These are phyloP conservation scores for Monascus ruber DNA, from an alignment of 2,329 filamentous ascomycete species.

Conservation along the genomic window DNA sequence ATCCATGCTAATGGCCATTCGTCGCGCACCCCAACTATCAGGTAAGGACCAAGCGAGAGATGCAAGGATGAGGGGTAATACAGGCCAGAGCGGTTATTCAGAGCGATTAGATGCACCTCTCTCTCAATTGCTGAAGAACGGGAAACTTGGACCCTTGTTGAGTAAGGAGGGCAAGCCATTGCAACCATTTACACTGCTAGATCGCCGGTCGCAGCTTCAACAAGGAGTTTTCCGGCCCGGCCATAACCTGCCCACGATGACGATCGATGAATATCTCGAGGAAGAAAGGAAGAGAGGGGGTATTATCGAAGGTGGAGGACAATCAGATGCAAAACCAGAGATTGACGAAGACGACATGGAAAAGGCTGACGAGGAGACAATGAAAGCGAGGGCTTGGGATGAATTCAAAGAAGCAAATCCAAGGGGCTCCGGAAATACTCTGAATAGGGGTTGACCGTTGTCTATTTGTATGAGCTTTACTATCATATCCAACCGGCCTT, in stretches of 20 bases:
- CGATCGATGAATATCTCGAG: conserved; percentile 92
- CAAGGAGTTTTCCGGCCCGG: conserved; percentile 78
- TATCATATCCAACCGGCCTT: too few relatives aligned
- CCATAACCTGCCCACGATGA: conserved; percentile 94
- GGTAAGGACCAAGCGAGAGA: conserved; percentile 23
- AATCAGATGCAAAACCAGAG: conserved; percentile 55
- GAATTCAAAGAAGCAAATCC: conserved; percentile 87
- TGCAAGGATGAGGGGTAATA: conserved; percentile 35
- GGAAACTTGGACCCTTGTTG: conserved; percentile 59
- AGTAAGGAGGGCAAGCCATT: conserved; percentile 71
- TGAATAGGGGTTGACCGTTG: conserved; percentile 33
- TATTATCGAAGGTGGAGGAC: conserved; percentile 80
- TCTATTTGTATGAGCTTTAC: not conserved
- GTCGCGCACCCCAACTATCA: conserved; percentile 32
- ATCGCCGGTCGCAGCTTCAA: conserved; percentile 61
- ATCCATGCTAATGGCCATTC: conserved; percentile 67
- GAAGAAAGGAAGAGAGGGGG: conserved; percentile 76
- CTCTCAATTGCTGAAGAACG: conserved; percentile 35
- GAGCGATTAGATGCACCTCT: conserved; percentile 62
- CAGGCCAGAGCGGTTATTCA: conserved; percentile 48
- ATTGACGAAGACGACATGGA: conserved; percentile 83
- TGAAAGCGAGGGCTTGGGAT: conserved; percentile 92
- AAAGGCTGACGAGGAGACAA: conserved; percentile 77
- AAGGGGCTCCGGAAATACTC: conserved; percentile 44
- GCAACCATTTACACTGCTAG: conserved; percentile 78